Evolutionary conservation across 1,139 yeast species (phyloP).

Genomic region (Yamadazyma siamensis): DNA sequence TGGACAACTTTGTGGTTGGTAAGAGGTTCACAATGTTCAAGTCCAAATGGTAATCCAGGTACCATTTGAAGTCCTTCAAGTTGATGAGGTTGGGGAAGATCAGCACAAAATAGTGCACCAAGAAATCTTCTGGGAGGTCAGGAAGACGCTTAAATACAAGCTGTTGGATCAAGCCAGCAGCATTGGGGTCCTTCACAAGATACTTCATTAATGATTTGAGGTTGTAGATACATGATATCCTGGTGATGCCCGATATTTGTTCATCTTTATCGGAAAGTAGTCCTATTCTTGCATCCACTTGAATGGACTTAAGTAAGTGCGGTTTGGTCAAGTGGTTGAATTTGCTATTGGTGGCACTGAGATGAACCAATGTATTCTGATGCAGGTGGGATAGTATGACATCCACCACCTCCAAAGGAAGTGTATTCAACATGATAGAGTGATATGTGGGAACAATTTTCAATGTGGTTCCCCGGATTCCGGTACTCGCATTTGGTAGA

Average conservation of each 20-base stretch:
- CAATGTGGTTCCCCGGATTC: conserved; percentile 10
- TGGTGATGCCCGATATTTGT: background rate
- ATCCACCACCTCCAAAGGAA: conserved; percentile 23
- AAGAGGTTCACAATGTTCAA: conserved; percentile 13
- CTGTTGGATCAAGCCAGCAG: conserved; percentile 15
- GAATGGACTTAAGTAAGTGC: conserved; percentile 18
- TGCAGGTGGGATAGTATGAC: conserved; percentile 13
- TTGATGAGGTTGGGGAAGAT: conserved; percentile 19
- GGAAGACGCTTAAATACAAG: conserved; percentile 20
- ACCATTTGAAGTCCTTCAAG: conserved; percentile 23
- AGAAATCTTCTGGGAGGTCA: conserved; percentile 25
- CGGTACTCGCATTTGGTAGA: conserved; percentile 11
- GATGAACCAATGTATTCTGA: conserved; percentile 18
- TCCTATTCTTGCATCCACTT: conserved; percentile 17
- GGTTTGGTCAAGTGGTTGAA: conserved; percentile 16
- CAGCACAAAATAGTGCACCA: conserved; percentile 14
- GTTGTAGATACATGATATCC: conserved; percentile 18
- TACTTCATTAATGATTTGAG: conserved; percentile 20
- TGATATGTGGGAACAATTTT: background rate
- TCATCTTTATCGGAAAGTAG: conserved; percentile 1
- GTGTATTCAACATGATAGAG: conserved; percentile 9
- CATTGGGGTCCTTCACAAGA: conserved; percentile 11
- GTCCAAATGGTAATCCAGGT: conserved; percentile 15
- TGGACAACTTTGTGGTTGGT: conserved; percentile 12
- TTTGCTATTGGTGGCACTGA: conserved; percentile 16